phyloP scores from a whole-genome alignment of 2,329 filamentous ascomycete species.

The Biscogniauxia sp. region DNA sequence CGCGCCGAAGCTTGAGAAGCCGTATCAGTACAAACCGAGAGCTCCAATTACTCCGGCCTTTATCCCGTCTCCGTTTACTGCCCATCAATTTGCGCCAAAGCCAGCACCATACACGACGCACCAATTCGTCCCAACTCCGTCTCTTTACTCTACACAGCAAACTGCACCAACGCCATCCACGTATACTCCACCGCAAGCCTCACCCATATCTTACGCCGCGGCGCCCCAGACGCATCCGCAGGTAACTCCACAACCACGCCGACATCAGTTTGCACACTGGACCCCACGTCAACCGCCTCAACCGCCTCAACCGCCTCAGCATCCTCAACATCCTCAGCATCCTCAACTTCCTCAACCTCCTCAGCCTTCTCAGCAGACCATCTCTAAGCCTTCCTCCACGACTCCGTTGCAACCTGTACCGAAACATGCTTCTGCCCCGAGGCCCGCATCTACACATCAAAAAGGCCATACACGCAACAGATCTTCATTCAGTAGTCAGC shows the following conservation, averaged over 20 bases:
- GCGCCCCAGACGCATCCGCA: background rate
- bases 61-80: conserved; percentile 29
- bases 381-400: background rate
- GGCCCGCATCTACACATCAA: conserved; percentile 16
- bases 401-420: conserved; percentile 13
- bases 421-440: conserved; percentile 19
- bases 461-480: conserved; percentile 28
- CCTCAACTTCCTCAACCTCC: conserved; percentile 3
- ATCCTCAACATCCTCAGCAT: conserved; percentile 7
- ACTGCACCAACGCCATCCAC: conserved; percentile 8
- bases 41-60: conserved; percentile 25
- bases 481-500: conserved; percentile 27
- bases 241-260: conserved; percentile 8
- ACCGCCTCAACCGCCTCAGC: conserved; percentile 7
- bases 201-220: background rate
- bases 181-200: background rate
- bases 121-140: conserved; percentile 20
- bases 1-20: conserved; percentile 28
- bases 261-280: background rate
- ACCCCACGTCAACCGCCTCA: conserved; percentile 3
- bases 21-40: conserved; percentile 36
- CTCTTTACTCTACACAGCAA: background rate
- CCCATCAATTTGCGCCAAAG: conserved; percentile 36
- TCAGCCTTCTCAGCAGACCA: conserved; percentile 6
- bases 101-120: conserved; percentile 23